Base-by-base conservation (phyloP, 2,329 filamentous ascomycete genomes). In the Botrytis deweyae region DNA sequence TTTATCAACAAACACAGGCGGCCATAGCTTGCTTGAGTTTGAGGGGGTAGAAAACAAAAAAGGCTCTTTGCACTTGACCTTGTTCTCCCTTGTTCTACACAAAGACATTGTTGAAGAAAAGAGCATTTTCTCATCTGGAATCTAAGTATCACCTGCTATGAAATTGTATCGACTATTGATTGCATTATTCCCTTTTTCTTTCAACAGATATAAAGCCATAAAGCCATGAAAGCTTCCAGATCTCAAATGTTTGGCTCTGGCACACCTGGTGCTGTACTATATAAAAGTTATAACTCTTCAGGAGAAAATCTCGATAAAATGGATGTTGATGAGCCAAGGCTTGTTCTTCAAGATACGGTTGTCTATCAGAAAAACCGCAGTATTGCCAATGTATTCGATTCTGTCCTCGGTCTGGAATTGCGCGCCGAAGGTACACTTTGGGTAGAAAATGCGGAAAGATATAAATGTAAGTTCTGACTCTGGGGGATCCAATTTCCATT, bases 361-460 rank as follows among this genome's bases (percentile, higher is more conserved):
- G 52, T 72, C 20, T 68, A 64, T 10, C 64, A 61, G 33, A 58
- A 36, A 59, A 68, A 61, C 20, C 40, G 49, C 10, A 68, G 29
- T 12, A 44, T 58, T 25, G 71, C 71, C 52, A 72, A 49, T 38
- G 64, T 72, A 20, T 42, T 55, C 12, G 71, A 72, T 68, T 44
- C 55, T 22, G 44, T 52, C 22, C 25, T 52, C 22, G 71, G 71
- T 6, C 33, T 71, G 12, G 49, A 55, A 33, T 52, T 72, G 16
- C 40, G 40, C 29, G 71, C 71, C 7, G 63, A 72, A 29, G 71
- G 71, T 40, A 44, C 40, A 42, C 63, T 72, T 14, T 72, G 71
- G 71, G 65, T 72, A 36, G 71, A 72, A 16, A 58, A 72, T 46
- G 63, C 62, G 4, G 46, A 72, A 25, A 72, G 42, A 72, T 59